phyloP scores from a whole-genome alignment of 2,329 filamentous ascomycete genomes.

The Aspergillus fijiensis region DNA sequence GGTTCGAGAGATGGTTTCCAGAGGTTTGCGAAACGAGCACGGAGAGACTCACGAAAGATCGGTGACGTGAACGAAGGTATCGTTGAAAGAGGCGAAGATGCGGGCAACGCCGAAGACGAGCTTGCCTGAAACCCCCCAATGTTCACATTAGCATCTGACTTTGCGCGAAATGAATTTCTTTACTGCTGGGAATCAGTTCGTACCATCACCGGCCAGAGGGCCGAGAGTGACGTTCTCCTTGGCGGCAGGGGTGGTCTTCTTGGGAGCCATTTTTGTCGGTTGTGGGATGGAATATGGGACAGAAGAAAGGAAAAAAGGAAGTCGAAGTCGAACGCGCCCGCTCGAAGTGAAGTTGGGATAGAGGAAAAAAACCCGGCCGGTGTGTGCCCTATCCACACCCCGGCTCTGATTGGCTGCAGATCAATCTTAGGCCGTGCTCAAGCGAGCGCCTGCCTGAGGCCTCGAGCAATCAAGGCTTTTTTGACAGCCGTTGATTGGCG shows the following conservation, averaged over 20 bases:
- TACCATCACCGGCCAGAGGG: conserved; percentile 94
- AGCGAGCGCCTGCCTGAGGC: conserved; percentile 31
- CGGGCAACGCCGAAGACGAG: conserved; percentile 97
- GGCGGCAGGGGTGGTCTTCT: conserved; percentile 72
- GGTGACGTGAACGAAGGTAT: conserved; percentile 97
- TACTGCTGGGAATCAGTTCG: conserved; percentile 33
- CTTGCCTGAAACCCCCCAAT: conserved; percentile 62
- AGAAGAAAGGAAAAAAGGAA: conserved; percentile 30
- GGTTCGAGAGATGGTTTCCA: not conserved
- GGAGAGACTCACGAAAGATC: conserved; percentile 76
- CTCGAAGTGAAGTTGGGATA: conserved; percentile 17
- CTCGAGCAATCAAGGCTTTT: not conserved
- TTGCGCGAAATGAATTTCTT: not conserved
- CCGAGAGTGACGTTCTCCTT: conserved; percentile 98
- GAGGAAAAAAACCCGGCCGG: conserved; percentile 29
- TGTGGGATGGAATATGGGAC: conserved; percentile 45
- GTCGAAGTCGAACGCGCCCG: conserved; percentile 10
- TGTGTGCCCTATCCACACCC: conserved; percentile 40
- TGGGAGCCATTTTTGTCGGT: conserved; percentile 77
- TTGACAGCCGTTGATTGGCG: conserved; percentile 2
- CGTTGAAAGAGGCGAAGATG: conserved; percentile 95
- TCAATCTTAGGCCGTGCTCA: conserved; percentile 15
- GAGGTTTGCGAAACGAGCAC: not conserved
- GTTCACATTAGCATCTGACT: conserved; percentile 8
- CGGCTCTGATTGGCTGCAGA: conserved; percentile 30